Evolutionary conservation across 1,284 basidiomycete species (phyloP).

Genomic region (Pholiota adiposa): DNA sequence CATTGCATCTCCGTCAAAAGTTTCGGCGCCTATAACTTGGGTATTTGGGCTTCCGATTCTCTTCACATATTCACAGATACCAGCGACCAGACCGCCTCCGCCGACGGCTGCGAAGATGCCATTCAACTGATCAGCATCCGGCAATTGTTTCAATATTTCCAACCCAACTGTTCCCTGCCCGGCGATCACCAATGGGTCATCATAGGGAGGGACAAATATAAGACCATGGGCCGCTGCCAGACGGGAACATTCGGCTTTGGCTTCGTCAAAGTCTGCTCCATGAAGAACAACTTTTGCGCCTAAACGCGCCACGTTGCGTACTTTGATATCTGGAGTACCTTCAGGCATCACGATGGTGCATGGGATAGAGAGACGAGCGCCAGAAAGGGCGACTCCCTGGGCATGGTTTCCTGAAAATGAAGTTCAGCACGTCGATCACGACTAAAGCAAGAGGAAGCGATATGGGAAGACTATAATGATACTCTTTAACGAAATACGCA

Average conservation of each 20-base stretch:
- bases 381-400: conserved; percentile 96
- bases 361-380: conserved; percentile 84
- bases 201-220: conserved; percentile 95
- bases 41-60: conserved; percentile 87
- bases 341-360: conserved; percentile 99
- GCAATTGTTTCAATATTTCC: conserved; percentile 90
- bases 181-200: conserved; percentile 96
- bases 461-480: background rate
- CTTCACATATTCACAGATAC: conserved; percentile 93
- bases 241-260: conserved; percentile 92
- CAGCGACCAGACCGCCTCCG: conserved; percentile 91
- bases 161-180: conserved; percentile 96
- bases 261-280: conserved; percentile 95
- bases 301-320: conserved; percentile 89
- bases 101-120: conserved; percentile 92
- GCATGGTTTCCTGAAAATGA: conserved; percentile 89
- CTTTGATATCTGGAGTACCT: conserved; percentile 96
- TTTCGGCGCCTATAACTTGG: conserved; percentile 93
- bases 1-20: conserved; percentile 95
- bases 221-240: conserved; percentile 81
- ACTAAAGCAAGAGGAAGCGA: conserved; percentile 3
- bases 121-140: conserved; percentile 77
- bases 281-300: conserved; percentile 95
- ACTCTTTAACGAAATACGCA: conserved; percentile 43
- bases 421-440: conserved; percentile 5